Conservation (phyloP, 331 rosid genomes). For the Ulmus americana region DNA sequence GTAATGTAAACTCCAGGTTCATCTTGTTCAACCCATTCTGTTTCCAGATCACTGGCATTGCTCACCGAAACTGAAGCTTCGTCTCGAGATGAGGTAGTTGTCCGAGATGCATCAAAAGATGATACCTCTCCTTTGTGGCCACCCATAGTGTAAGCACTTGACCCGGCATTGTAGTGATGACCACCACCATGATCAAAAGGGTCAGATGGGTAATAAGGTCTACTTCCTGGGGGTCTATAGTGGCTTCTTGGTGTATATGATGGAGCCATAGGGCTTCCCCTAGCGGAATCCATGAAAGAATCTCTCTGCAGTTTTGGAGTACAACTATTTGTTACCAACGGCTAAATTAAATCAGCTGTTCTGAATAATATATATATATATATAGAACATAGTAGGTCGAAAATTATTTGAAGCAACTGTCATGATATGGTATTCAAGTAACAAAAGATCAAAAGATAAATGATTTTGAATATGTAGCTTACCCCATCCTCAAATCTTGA, state of each 20-base stretch:
- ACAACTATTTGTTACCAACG: constrained; percentile 17
- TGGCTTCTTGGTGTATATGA: constrained; percentile 44
- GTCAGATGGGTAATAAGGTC: constrained; percentile 48
- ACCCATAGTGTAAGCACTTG: constrained; percentile 27
- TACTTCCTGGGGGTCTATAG: constrained; percentile 44
- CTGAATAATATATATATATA: too few species aligned
- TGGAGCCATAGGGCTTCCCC: constrained; percentile 51
- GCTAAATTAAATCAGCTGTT: background rate
- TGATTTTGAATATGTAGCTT: constrained; percentile 2
- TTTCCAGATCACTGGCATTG: constrained; percentile 64
- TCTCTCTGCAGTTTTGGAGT: constrained; percentile 44
- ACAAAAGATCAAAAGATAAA: background rate
- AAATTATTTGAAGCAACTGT: background rate
- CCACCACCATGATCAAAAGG: constrained; percentile 40
- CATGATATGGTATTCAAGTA: background rate
- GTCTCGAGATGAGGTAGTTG: constrained; percentile 67
- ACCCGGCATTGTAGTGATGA: constrained; percentile 40
- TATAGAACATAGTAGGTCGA: too few species aligned
- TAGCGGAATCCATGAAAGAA: constrained; percentile 41
- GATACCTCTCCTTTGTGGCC: constrained; percentile 37
- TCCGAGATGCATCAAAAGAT: constrained; percentile 62
- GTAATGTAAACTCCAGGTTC: constrained; percentile 87
- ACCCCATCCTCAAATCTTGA: constrained; percentile 84
- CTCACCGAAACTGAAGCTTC: constrained; percentile 63
- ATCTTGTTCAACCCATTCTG: constrained; percentile 86